Conservation (phyloP, 257 asterid genomes). For the Plantago elongata region DNA sequence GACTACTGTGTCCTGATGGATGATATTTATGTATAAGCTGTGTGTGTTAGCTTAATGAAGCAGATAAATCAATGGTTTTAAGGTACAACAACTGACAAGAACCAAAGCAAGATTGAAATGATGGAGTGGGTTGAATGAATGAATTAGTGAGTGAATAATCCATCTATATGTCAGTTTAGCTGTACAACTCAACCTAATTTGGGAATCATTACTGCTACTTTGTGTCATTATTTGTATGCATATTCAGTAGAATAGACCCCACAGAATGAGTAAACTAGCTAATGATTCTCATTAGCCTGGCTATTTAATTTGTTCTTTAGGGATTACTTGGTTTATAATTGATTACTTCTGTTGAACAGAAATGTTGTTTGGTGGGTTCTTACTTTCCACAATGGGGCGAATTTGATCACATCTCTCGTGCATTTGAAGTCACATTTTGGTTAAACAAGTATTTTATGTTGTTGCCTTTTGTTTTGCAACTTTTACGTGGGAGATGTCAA, state of each 20-base stretch:
- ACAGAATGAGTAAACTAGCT: neutral
- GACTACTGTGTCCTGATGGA: neutral
- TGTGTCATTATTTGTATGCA: conserved; percentile 1
- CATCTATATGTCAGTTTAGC: conserved; percentile 1
- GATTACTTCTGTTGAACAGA: conserved; percentile 1
- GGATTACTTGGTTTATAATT: conserved; percentile 7
- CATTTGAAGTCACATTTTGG: neutral
- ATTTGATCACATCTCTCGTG: neutral
- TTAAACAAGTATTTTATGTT: neutral
- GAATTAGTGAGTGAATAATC: neutral
- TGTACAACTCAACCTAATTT: conserved; percentile 20
- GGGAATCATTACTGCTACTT: conserved; percentile 6
- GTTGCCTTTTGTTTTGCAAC: neutral
- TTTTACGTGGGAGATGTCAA: no score
- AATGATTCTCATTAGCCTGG: neutral
- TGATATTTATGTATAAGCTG: neutral
- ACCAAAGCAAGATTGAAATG: conserved; percentile 5
- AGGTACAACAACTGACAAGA: neutral
- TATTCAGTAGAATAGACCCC: neutral
- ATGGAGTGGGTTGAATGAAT: conserved; percentile 16
- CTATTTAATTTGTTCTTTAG: neutral
- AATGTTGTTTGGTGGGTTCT: conserved; percentile 9
- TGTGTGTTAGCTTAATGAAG: neutral
- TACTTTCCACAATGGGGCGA: conserved; percentile 7
- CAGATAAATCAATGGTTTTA: neutral